A percentile compares a stretch with the other conserved stretches of the same genome.
Conservation (phyloP, 805 yeast species). For the Saturnispora bothae region DNA sequence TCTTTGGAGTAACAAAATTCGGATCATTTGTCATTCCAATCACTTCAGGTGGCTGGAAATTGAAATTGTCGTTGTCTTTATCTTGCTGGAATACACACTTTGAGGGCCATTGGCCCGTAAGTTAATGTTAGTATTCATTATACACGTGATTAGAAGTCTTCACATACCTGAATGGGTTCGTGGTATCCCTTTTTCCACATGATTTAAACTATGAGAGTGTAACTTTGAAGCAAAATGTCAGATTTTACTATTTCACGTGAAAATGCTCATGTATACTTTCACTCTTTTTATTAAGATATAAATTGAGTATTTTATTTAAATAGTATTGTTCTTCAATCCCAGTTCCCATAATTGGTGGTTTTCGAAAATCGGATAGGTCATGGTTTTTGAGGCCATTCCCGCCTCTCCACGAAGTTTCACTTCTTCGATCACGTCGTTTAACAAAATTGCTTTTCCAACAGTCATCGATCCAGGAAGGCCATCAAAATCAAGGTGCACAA, state of each 20-base stretch:
- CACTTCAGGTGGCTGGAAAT: constrained; percentile 8
- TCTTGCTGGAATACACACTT: background rate
- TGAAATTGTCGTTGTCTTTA: constrained; percentile 3
- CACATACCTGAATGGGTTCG: constrained; percentile 23
- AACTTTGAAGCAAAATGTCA: too few relatives aligned
- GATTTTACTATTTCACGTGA: too few relatives aligned
- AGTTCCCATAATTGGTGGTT: constrained; percentile 62
- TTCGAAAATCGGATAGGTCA: constrained; percentile 65
- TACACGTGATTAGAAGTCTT: background rate
- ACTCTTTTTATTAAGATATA: too few relatives aligned
- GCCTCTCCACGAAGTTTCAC: constrained; percentile 41
- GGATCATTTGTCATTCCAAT: constrained; percentile 2
- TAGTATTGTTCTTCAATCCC: constrained; percentile 16
- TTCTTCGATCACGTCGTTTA: constrained; percentile 75
- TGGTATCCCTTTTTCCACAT: constrained; percentile 28
- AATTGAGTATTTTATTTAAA: background rate
- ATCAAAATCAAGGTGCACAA: constrained; percentile 61
- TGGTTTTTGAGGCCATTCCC: constrained; percentile 47
- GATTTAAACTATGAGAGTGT: too few relatives aligned
- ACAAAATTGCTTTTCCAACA: constrained; percentile 69
- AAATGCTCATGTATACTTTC: too few relatives aligned
- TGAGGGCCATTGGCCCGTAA: background rate
- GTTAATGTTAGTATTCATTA: background rate
- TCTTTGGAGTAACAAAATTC: constrained; percentile 4
- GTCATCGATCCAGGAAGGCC: constrained; percentile 60